Conservation (phyloP, 139 green algal species). For the Haematococcus lacustris region DNA sequence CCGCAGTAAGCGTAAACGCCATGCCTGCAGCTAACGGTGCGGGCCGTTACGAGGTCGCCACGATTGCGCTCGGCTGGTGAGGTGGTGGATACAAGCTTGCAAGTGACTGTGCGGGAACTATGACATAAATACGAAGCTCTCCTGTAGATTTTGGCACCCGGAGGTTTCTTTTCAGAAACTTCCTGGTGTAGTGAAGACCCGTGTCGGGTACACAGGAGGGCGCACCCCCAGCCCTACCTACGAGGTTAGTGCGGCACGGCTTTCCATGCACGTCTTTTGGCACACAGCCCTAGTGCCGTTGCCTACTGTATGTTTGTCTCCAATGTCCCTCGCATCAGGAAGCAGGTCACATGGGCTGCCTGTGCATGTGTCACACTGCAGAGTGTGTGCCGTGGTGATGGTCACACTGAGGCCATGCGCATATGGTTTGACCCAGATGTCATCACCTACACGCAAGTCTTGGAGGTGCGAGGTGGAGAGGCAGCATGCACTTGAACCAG, state of each 20-base stretch:
- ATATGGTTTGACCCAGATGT: constrained; percentile 33
- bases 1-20: no score
- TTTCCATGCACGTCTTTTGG: neutral
- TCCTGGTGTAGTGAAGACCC: constrained; percentile 25
- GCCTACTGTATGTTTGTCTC: neutral
- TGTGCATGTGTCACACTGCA: neutral
- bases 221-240: constrained; percentile 52
- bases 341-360: neutral
- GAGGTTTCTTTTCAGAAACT: neutral
- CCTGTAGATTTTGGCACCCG: constrained; percentile 23
- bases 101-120: neutral
- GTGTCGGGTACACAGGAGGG: constrained; percentile 63
- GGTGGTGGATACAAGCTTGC: neutral
- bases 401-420: constrained; percentile 69
- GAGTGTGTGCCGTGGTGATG: constrained; percentile 58
- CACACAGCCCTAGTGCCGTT: neutral
- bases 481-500: no score
- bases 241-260: constrained; percentile 9
- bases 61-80: constrained; percentile 22
- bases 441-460: constrained; percentile 12
- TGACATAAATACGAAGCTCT: neutral
- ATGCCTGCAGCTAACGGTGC: no score
- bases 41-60: constrained; percentile 16
- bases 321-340: neutral
- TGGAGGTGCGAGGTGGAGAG: constrained; percentile 19